These are phyloP conservation scores for Cardiospermum halicacabum DNA, from an alignment of 345 rosid species.

Conservation along the genomic window DNA sequence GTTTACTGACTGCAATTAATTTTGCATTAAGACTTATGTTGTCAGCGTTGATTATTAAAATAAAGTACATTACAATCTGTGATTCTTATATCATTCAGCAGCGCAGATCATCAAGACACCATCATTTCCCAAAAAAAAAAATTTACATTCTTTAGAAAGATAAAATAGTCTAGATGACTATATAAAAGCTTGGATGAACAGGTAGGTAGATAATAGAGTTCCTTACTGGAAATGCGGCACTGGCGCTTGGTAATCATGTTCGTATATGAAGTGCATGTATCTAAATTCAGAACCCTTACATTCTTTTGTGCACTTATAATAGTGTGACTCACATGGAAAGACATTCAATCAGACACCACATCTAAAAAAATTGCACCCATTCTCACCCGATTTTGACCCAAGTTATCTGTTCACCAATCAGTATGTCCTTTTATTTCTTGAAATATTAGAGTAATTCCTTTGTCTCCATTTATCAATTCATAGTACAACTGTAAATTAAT, in stretches of 20 bases:
- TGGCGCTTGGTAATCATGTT: not conserved
- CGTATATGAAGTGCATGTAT: not conserved
- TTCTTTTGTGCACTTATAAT: not conserved
- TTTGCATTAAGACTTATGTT: no score
- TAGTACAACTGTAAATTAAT: not conserved
- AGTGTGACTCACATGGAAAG: not conserved
- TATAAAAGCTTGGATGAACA: not conserved
- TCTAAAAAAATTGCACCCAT: not conserved
- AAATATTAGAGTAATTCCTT: not conserved
- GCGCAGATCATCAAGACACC: not conserved
- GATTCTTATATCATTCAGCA: not conserved
- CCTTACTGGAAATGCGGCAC: not conserved
- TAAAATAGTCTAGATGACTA: not conserved
- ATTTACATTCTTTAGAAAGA: not conserved
- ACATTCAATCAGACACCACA: not conserved
- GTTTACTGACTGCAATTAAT: no score
- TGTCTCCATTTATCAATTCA: not conserved
- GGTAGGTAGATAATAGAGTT: not conserved
- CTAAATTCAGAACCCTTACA: not conserved
- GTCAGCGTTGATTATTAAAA: no score
- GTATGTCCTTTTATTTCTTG: not conserved
- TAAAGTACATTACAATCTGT: not conserved
- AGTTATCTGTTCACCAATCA: not conserved
- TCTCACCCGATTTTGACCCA: conserved; percentile 3
- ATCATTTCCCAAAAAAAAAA: not conserved